phyloP scores from a whole-genome alignment of 2,329 filamentous ascomycete species.

The Penicillium frequentans region DNA sequence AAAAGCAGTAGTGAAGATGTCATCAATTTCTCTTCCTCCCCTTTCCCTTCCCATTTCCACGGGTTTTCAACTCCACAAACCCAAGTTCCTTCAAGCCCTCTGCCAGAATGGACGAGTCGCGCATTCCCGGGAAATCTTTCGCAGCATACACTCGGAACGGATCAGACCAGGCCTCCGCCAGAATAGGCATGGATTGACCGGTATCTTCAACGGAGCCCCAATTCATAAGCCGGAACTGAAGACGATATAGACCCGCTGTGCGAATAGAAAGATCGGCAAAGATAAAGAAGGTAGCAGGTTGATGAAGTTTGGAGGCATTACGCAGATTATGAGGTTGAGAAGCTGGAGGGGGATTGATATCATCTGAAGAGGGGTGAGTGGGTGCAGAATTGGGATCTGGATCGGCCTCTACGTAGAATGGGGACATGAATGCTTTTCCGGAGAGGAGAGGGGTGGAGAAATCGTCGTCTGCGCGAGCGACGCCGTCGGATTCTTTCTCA shows the following conservation, averaged over 20 bases:
- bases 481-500: constrained; percentile 12
- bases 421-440: constrained; percentile 43
- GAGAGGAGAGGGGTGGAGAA: constrained; percentile 34
- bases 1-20: too few species aligned
- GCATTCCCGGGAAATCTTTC: constrained; percentile 48
- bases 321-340: constrained; percentile 8
- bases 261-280: constrained; percentile 50
- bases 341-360: constrained; percentile 6
- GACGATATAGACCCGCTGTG: constrained; percentile 44
- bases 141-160: constrained; percentile 44
- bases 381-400: constrained; percentile 46
- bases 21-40: constrained; percentile 27
- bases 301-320: constrained; percentile 15
- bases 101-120: constrained; percentile 39
- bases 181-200: constrained; percentile 37
- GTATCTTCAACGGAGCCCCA: constrained; percentile 36
- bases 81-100: constrained; percentile 43
- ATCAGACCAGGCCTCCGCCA: constrained; percentile 42
- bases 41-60: constrained; percentile 37
- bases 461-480: constrained; percentile 19
- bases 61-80: constrained; percentile 42
- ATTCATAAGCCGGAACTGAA: constrained; percentile 49
- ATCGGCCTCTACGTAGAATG: constrained; percentile 44
- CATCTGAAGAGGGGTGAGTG: constrained; percentile 31
- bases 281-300: constrained; percentile 48